These are phyloP conservation scores for Coemansia sp. DNA, from an alignment of 192 early-diverging fungal genomes.

Conservation along the genomic window DNA sequence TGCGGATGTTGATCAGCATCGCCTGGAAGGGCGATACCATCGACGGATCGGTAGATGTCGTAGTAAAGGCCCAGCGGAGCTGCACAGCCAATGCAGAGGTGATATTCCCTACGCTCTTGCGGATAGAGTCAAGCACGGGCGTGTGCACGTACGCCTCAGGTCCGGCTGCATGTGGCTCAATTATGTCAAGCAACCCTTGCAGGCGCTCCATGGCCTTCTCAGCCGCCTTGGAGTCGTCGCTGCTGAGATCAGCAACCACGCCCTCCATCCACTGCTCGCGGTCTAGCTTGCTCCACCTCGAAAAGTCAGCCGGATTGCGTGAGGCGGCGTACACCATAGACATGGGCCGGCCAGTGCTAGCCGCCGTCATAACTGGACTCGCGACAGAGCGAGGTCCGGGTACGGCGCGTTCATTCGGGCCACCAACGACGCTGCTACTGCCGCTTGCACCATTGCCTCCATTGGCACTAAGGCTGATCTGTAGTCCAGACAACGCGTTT, in stretches of 20 bases:
- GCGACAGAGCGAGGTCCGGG: background rate
- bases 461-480: conserved; percentile 3
- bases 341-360: background rate
- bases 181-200: conserved; percentile 10
- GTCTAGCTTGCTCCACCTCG: conserved; percentile 27
- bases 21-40: conserved; percentile 21
- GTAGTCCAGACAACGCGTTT: conserved; percentile 16
- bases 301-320: conserved; percentile 24
- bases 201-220: conserved; percentile 43
- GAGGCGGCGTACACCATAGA: conserved; percentile 5
- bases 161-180: background rate
- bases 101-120: conserved; percentile 19
- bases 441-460: background rate
- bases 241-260: conserved; percentile 31
- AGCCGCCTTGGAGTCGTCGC: conserved; percentile 32
- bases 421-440: background rate
- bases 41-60: conserved; percentile 19
- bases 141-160: conserved; percentile 9
- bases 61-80: conserved; percentile 39
- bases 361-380: conserved; percentile 11
- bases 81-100: conserved; percentile 24
- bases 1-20: conserved; percentile 67
- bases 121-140: conserved; percentile 19
- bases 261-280: conserved; percentile 42
- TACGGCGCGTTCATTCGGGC: background rate